phyloP scores from a whole-genome alignment of 1,284 basidiomycete species.

The Cryptococcus sp. region DNA sequence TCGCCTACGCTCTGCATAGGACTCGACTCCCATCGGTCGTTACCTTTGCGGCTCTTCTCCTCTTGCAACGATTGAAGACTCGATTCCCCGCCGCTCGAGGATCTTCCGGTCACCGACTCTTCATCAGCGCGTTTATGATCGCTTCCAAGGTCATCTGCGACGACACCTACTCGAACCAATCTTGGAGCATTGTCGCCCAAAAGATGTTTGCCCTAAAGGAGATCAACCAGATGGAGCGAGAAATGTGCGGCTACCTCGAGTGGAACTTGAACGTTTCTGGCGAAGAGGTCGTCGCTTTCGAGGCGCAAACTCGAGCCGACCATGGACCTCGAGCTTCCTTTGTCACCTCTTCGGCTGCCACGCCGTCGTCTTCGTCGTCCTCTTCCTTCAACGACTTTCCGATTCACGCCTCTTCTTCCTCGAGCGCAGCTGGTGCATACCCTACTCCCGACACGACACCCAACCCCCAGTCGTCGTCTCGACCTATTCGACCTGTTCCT shows the following conservation, averaged over 20 bases:
- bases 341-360: constrained; percentile 14
- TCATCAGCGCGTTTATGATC: constrained; percentile 92
- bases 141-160: constrained; percentile 66
- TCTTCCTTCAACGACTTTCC: constrained; percentile 9
- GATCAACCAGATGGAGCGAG: constrained; percentile 93
- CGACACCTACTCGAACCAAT: constrained; percentile 94
- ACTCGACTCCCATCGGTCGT: constrained; percentile 76
- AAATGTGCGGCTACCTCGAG: constrained; percentile 87
- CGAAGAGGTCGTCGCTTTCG: constrained; percentile 39
- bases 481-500: constrained; percentile 34
- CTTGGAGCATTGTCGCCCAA: constrained; percentile 89
- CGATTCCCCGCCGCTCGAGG: constrained; percentile 87
- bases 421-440: constrained; percentile 22
- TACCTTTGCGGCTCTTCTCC: constrained; percentile 76
- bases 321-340: constrained; percentile 32
- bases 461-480: constrained; percentile 18
- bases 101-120: constrained; percentile 83
- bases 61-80: constrained; percentile 79
- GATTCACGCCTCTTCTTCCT: neutral
- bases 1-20: constrained; percentile 83
- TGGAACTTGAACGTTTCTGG: constrained; percentile 63
- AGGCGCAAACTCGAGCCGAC: constrained; percentile 32
- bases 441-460: constrained; percentile 44
- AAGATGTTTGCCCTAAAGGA: constrained; percentile 83
- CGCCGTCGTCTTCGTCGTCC: constrained; percentile 15